A percentile compares a stretch with the other conserved stretches of the same genome.
These are phyloP conservation scores for Triticum timopheevii DNA, from an alignment of 176 grass and related monocot genomes.

Conservation along the genomic window DNA sequence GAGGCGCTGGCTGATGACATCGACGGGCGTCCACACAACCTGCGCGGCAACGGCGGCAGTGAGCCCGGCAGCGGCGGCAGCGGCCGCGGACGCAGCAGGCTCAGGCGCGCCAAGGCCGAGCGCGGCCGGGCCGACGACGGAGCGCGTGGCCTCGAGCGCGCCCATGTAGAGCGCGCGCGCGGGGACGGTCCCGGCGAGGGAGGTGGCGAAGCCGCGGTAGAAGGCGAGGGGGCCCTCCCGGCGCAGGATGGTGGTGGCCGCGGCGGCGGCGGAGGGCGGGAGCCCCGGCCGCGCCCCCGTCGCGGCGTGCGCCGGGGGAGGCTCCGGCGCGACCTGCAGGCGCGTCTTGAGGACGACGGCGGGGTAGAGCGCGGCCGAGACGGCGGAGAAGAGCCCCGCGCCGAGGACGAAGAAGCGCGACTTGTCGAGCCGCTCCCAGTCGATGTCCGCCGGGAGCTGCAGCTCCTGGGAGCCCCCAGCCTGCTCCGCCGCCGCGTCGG, in stretches of 20 bases:
- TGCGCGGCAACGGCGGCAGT: conserved; percentile 55
- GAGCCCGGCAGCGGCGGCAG: conserved; percentile 41
- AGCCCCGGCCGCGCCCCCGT: not conserved
- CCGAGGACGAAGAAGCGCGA: conserved; percentile 52
- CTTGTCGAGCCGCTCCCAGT: conserved; percentile 57
- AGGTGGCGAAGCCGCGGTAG: conserved; percentile 76
- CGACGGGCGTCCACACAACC: conserved; percentile 78
- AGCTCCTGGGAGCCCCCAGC: conserved; percentile 16
- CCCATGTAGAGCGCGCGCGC: conserved; percentile 85
- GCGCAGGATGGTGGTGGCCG: conserved; percentile 51
- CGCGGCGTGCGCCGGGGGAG: not conserved
- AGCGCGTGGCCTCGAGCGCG: conserved; percentile 64
- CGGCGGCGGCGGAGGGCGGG: conserved; percentile 38
- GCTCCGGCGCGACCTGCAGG: conserved; percentile 49
- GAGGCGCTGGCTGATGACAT: conserved; percentile 78
- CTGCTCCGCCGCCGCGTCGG: conserved; percentile 41
- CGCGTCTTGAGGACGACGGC: conserved; percentile 81
- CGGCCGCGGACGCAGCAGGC: conserved; percentile 39
- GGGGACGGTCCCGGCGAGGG: conserved; percentile 65
- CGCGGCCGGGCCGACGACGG: conserved; percentile 36
- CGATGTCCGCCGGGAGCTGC: conserved; percentile 41
- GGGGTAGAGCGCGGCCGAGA: conserved; percentile 58
- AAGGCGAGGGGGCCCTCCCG: conserved; percentile 67
- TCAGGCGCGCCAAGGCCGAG: conserved; percentile 49
- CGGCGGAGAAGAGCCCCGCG: conserved; percentile 48